Evolutionary conservation across 148 eudicot species (phyloP).

Genomic region (Rhododendron ferrugineum): DNA sequence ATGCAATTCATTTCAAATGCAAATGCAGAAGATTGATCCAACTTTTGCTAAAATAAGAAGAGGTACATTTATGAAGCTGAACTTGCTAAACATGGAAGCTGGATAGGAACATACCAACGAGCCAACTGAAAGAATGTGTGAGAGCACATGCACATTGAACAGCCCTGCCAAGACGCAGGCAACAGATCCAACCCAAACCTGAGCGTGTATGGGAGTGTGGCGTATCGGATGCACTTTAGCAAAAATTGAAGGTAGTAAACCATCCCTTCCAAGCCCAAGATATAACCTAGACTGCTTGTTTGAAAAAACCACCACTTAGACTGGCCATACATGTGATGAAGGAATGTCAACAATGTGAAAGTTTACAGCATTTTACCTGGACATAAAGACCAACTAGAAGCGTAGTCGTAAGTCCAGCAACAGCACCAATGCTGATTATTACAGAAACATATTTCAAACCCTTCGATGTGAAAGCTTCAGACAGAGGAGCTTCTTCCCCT

Average conservation of each 20-base stretch:
- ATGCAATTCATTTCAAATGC: background rate
- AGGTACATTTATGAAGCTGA: conserved; percentile 1
- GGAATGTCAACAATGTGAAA: background rate
- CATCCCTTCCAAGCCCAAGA: conserved; percentile 98
- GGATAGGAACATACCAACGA: conserved; percentile 61
- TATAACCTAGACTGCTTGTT: conserved; percentile 75
- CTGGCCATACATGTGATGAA: background rate
- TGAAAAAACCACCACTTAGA: conserved; percentile 13
- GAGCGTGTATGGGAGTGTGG: conserved; percentile 88
- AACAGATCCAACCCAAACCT: conserved; percentile 93
- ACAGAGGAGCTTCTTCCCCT: conserved; percentile 91
- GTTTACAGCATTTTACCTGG: conserved; percentile 55
- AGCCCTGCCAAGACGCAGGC: conserved; percentile 77
- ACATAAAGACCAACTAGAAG: conserved; percentile 96
- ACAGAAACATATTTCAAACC: conserved; percentile 81
- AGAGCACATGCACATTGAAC: conserved; percentile 74
- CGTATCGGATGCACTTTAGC: conserved; percentile 72
- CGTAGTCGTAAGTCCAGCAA: conserved; percentile 97
- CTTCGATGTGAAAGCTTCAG: conserved; percentile 76
- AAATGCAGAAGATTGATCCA: background rate
- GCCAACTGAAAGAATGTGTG: conserved; percentile 94
- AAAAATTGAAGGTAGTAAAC: conserved; percentile 73
- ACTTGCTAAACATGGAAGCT: background rate
- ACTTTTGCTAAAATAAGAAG: background rate
- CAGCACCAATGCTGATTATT: conserved; percentile 89